Evolutionary conservation across 441 rosid species (phyloP).

Genomic region (Metrosideros polymorpha): DNA sequence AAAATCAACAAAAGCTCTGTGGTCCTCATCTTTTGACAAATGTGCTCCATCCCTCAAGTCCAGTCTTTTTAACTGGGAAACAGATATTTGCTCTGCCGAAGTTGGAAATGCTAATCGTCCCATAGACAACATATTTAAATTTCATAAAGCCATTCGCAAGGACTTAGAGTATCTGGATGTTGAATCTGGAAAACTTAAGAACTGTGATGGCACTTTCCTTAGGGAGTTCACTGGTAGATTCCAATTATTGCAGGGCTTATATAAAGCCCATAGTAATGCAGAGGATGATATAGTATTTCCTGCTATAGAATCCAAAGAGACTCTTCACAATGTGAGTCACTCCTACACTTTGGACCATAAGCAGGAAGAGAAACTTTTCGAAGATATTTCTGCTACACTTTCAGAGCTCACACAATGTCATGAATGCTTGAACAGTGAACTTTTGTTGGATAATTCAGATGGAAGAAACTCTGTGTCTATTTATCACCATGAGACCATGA

Average conservation of each 20-base stretch:
- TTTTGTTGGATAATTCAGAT: constrained; percentile 4
- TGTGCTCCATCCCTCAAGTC: constrained; percentile 62
- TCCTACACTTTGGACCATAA: constrained; percentile 13
- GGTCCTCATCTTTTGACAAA: constrained; percentile 44
- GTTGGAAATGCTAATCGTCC: constrained; percentile 34
- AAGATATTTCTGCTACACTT: constrained; percentile 53
- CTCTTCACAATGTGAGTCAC: constrained; percentile 15
- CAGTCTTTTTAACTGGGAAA: constrained; percentile 70
- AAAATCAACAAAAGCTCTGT: constrained; percentile 54
- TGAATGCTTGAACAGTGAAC: constrained; percentile 22
- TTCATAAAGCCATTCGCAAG: constrained; percentile 73
- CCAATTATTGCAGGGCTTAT: constrained; percentile 61
- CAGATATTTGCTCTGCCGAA: constrained; percentile 35
- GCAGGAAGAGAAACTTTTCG: constrained; percentile 39
- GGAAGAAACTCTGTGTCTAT: constrained; percentile 9
- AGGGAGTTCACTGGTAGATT: constrained; percentile 73
- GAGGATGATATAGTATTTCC: constrained; percentile 16
- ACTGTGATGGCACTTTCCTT: constrained; percentile 45
- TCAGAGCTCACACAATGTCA: constrained; percentile 47
- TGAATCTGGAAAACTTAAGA: constrained; percentile 62
- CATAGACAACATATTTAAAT: constrained; percentile 69
- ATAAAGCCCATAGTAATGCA: constrained; percentile 15
- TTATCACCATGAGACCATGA: constrained; percentile 12
- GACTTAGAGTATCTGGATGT: constrained; percentile 72
- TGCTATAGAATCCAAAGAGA: constrained; percentile 12